Evolutionary conservation across 208 protist species (phyloP).

Genomic region (Trypanosoma scelopori): DNA sequence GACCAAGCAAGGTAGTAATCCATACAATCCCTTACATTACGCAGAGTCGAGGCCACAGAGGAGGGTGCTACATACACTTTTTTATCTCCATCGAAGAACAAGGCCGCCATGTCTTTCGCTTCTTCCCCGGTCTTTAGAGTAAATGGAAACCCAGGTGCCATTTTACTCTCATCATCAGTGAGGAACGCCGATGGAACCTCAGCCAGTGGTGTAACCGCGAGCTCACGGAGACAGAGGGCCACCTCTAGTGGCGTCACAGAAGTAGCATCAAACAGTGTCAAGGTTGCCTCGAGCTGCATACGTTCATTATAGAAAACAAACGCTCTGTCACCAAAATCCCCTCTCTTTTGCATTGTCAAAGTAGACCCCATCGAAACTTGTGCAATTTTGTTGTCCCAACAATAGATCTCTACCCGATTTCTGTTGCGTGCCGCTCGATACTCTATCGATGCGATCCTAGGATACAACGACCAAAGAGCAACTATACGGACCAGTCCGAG

Average conservation of each 20-base stretch:
- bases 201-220: conserved; percentile 55
- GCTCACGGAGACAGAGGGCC: conserved; percentile 69
- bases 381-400: conserved; percentile 81
- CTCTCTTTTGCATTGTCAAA: conserved; percentile 43
- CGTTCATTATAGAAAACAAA: conserved; percentile 84
- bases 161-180: conserved; percentile 55
- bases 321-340: conserved; percentile 38
- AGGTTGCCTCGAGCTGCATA: conserved; percentile 72
- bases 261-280: conserved; percentile 79
- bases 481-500: conserved; percentile 68
- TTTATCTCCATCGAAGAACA: conserved; percentile 85
- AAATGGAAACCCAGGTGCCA: conserved; percentile 45
- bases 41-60: conserved; percentile 43
- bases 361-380: conserved; percentile 51
- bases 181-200: conserved; percentile 56
- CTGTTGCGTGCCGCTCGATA: conserved; percentile 54
- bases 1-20: conserved; percentile 84
- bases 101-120: conserved; percentile 46
- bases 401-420: conserved; percentile 57
- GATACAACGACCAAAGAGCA: conserved; percentile 81
- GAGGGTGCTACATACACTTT: conserved; percentile 73
- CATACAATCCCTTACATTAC: conserved; percentile 73
- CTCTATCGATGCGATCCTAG: conserved; percentile 72
- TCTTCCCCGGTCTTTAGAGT: conserved; percentile 37
- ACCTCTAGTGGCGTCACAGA: conserved; percentile 67